A percentile compares a stretch with the other conserved stretches of the same genome.
Evolutionary conservation across 768 basidiomycete genomes (phyloP).

Genomic region (Kwoniella pini): DNA sequence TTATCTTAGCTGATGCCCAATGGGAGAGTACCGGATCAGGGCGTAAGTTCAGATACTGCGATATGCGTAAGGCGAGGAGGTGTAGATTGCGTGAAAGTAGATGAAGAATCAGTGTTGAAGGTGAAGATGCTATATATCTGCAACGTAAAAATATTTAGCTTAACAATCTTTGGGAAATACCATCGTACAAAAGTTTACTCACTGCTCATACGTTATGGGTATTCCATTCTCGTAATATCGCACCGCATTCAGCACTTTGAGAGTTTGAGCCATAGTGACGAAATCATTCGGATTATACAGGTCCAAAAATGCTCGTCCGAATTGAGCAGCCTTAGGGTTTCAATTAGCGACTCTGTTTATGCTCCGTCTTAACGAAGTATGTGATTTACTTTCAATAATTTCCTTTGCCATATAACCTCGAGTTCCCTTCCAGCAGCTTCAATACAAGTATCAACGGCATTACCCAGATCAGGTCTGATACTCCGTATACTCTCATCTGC

Average conservation of each 20-base stretch:
- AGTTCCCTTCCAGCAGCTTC: slow-evolving; percentile 91
- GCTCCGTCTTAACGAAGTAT: too few species aligned
- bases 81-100: slow-evolving; percentile 86
- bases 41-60: slow-evolving; percentile 75
- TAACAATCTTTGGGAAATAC: not conserved
- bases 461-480: slow-evolving; percentile 79
- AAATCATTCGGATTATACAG: slow-evolving; percentile 90
- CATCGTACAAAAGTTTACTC: slow-evolving; percentile 47
- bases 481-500: slow-evolving; percentile 89
- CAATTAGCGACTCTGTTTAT: too few species aligned
- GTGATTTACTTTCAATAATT: slow-evolving; percentile 69
- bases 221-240: slow-evolving; percentile 89
- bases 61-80: slow-evolving; percentile 86
- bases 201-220: slow-evolving; percentile 90
- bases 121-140: slow-evolving; percentile 80
- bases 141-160: not conserved
- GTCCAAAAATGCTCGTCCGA: slow-evolving; percentile 90
- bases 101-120: slow-evolving; percentile 75
- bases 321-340: slow-evolving; percentile 99
- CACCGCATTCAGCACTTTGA: slow-evolving; percentile 92
- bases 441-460: slow-evolving; percentile 86
- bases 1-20: slow-evolving; percentile 93
- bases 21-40: slow-evolving; percentile 87
- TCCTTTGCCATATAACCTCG: slow-evolving; percentile 86
- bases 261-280: slow-evolving; percentile 83